phyloP scores from a whole-genome alignment of 1,284 basidiomycete species.

The Malassezia dermatis region DNA sequence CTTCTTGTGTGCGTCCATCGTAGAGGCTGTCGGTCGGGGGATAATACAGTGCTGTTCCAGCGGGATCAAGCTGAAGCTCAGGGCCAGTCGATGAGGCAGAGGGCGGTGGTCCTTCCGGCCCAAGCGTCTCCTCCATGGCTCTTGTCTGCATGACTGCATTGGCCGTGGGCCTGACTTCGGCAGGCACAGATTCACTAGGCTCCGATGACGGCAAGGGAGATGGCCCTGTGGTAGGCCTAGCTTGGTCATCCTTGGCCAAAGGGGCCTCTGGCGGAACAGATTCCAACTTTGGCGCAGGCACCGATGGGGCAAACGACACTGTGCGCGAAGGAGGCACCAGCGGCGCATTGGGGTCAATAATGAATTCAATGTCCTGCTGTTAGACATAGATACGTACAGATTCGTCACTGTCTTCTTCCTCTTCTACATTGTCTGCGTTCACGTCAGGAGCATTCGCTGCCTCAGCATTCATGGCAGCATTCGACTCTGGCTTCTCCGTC shows the following conservation, averaged over 20 bases:
- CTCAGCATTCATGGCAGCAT: neutral
- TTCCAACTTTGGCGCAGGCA: neutral
- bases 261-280: neutral
- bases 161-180: neutral
- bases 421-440: constrained; percentile 23
- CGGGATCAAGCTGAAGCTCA: constrained; percentile 25
- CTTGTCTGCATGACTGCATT: neutral
- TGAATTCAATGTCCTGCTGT: constrained; percentile 47
- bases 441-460: neutral
- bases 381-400: constrained; percentile 5
- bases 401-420: constrained; percentile 50
- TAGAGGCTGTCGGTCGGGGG: constrained; percentile 39
- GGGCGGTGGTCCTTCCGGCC: constrained; percentile 36
- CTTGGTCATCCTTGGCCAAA: neutral
- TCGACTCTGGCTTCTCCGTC: neutral
- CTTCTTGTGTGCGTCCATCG: constrained; percentile 42
- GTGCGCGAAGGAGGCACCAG: constrained; percentile 27
- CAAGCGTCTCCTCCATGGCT: neutral
- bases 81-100: constrained; percentile 33
- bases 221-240: neutral
- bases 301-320: constrained; percentile 15
- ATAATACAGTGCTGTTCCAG: constrained; percentile 29
- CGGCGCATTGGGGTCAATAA: constrained; percentile 42
- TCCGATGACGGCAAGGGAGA: neutral
- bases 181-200: neutral